Conservation (phyloP, 2,329 filamentous ascomycete genomes). For the Paraconiothyrium brasiliense region DNA sequence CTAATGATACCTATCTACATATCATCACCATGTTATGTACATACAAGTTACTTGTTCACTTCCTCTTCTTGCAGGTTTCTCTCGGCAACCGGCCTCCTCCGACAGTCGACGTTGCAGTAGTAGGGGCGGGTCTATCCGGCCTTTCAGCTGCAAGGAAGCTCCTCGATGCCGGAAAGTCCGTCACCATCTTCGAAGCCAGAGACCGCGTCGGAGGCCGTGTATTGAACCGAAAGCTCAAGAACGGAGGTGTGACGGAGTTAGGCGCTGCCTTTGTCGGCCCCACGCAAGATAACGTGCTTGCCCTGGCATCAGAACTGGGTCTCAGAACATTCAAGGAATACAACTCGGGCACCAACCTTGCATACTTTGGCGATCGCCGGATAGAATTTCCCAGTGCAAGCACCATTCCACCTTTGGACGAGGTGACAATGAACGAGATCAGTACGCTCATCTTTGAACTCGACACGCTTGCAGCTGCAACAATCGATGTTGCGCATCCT, state of each 20-base stretch:
- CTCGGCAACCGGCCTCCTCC: background rate
- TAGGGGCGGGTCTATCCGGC: background rate
- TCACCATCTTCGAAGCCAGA: conserved; percentile 1
- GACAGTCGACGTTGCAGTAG: background rate
- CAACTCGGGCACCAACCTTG: background rate
- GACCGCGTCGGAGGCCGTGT: background rate
- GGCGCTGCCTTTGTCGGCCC: background rate
- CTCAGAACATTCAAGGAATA: background rate
- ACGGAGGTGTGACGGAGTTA: background rate
- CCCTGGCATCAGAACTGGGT: background rate
- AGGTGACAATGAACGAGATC: background rate
- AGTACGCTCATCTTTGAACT: background rate
- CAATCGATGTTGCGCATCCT: background rate
- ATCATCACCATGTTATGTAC: background rate
- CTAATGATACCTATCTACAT: background rate
- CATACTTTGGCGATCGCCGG: background rate
- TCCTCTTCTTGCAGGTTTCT: background rate
- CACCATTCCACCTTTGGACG: background rate
- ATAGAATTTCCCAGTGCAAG: background rate
- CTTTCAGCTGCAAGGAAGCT: background rate
- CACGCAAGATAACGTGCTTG: background rate
- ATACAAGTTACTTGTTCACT: background rate
- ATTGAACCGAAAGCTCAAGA: background rate
- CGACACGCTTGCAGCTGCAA: background rate
- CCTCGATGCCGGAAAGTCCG: background rate